Conservation (phyloP, 352 stramenopile genomes). For the Aphanomyces stellatus region DNA sequence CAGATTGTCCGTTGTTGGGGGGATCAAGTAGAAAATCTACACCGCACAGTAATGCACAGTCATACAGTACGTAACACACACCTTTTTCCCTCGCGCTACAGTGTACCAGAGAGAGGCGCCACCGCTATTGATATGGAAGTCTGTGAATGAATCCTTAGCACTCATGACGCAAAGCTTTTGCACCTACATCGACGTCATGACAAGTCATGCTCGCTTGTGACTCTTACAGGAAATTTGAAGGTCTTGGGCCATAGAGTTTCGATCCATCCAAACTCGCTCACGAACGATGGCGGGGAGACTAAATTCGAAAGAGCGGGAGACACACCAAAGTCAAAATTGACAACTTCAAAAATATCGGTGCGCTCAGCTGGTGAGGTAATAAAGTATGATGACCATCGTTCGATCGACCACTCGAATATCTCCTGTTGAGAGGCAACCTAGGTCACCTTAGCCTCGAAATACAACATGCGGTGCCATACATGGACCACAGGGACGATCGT, state of each 20-base stretch:
- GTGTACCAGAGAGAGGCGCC: conserved; percentile 43
- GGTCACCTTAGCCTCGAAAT: background rate
- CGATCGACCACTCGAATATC: background rate
- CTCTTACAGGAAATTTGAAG: conserved; percentile 2
- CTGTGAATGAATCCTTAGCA: conserved; percentile 33
- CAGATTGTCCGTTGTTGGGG: conserved; percentile 31
- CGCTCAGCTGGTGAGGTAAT: background rate
- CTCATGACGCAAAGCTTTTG: conserved; percentile 40
- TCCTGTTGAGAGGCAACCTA: background rate
- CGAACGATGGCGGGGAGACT: conserved; percentile 23
- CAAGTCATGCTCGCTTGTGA: background rate
- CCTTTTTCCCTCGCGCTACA: conserved; percentile 32
- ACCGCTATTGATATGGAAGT: conserved; percentile 39
- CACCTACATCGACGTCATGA: conserved; percentile 18
- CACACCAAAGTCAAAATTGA: background rate
- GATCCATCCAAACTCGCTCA: conserved; percentile 37
- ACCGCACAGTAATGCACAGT: background rate
- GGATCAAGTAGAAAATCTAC: conserved; percentile 36
- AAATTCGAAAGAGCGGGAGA: background rate
- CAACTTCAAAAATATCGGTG: background rate
- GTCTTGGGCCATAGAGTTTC: conserved; percentile 28
- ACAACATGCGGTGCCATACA: background rate
- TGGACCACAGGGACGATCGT: background rate
- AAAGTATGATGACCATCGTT: background rate
- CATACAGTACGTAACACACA: conserved; percentile 2